Conservation (phyloP, 169 alveolate species). For the Cryptosporidium sp. region DNA sequence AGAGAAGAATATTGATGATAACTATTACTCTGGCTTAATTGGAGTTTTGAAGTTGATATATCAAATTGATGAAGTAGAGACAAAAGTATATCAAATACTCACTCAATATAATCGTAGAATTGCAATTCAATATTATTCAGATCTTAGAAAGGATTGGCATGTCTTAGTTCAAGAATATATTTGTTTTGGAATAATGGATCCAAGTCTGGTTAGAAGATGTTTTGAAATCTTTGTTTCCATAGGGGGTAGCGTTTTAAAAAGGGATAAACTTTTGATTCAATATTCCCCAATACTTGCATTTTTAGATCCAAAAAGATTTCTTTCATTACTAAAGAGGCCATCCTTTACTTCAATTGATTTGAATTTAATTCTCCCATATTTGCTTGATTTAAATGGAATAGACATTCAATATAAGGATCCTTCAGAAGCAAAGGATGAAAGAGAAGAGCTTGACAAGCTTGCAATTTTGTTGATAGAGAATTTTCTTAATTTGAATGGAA, state of each 20-base stretch:
- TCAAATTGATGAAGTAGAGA: slow-evolving; percentile 52
- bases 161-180: slow-evolving; percentile 57
- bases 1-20: slow-evolving; percentile 4
- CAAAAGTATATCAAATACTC: slow-evolving; percentile 29
- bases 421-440: background rate
- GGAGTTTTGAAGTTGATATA: slow-evolving; percentile 9
- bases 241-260: slow-evolving; percentile 31
- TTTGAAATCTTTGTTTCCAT: slow-evolving; percentile 48
- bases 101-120: slow-evolving; percentile 42
- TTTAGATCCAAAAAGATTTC: slow-evolving; percentile 42
- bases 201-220: slow-evolving; percentile 7
- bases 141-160: slow-evolving; percentile 64
- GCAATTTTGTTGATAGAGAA: slow-evolving; percentile 42
- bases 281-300: slow-evolving; percentile 38
- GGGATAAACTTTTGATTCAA: slow-evolving; percentile 34
- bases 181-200: slow-evolving; percentile 23
- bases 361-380: slow-evolving; percentile 16
- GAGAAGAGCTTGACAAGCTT: slow-evolving; percentile 44
- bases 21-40: slow-evolving; percentile 19
- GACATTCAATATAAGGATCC: background rate
- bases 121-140: slow-evolving; percentile 43
- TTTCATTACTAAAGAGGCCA: slow-evolving; percentile 41
- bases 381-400: background rate
- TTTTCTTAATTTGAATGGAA: slow-evolving; percentile 14
- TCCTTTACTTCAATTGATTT: slow-evolving; percentile 48